Evolutionary conservation across 2,329 filamentous ascomycete species (phyloP), one percentile per base, ranked within the genome.

Genomic region (Xylariaceae sp.): DNA sequence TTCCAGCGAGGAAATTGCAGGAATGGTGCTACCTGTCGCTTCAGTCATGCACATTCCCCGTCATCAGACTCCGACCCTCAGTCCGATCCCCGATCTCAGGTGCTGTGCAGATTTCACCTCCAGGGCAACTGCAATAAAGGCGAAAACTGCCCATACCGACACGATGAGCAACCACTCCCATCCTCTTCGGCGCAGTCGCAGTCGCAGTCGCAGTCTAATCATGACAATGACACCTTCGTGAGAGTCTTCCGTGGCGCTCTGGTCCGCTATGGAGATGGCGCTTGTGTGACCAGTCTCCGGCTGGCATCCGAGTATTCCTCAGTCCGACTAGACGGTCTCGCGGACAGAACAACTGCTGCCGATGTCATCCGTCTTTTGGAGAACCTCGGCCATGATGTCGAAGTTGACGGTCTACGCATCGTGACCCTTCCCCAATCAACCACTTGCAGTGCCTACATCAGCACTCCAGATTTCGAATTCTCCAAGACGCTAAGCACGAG

Each of bases 221-320:
- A 28, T 19, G 56, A 33, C 26, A 50, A 50, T 34, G 49, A 58
- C 39, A 44, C 49, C 0, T 54, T 50, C 26, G 37, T 58, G 1
- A 37, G 56, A 14, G 45, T 58, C 24, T 54, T 58, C 24, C 28
- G 39, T 23, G 56, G 56, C 28, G 56, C 44, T 24, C 43, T 58
- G 17, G 44, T 58, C 28, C 44, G 50, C 36, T 58, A 54, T 17
- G 56, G 56, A 54, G 56, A 58, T 11, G 56, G 56, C 31, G 56
- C 56, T 16, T 50, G 43, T 45, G 56, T 58, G 33, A 58, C 44
- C 14, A 50, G 34, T 29, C 26, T 54, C 12, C 45, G 24, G 29
- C 56, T 58, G 3, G 11, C 34, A 9, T 58, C 44, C 23, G 56
- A 58, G 33, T 49, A 49, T 45, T 58, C 56, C 2, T 58, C 56